Evolutionary conservation across 2,329 filamentous ascomycete species (phyloP), one percentile per base, ranked within the genome.

Genomic region (Penicillium sp.): DNA sequence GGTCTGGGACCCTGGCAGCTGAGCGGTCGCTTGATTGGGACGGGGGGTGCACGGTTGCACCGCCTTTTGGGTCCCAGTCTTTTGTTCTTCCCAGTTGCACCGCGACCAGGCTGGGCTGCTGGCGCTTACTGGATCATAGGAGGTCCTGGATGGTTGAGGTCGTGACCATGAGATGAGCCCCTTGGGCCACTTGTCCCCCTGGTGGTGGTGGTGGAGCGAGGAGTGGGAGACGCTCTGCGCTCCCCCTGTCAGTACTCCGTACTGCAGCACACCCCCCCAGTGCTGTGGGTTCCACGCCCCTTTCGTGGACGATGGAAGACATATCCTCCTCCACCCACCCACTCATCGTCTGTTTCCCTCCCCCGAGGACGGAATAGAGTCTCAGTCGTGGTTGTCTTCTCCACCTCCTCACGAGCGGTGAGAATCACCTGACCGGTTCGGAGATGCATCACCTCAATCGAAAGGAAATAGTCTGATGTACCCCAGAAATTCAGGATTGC

Each of bases 401-500:
- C 28, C 16, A 8, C 48, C 49, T 38, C 28, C 28, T 37, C 30
- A 46, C 26, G 51, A 55, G 56, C 52, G 52, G 55, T 58, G 61
- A 49, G 52, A 28, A 59, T 61, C 58, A 61, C 61, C 55, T 64
- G 59, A 64, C 49, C 30, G 51, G 48, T 53, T 52, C 52, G 57
- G 58, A 57, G 60, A 30, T 30, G 45, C 45, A 30, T 48, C 45
- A 48, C 45, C 30, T 48, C 26, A 49, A 63, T 61, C 52, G n/a
- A 37, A 16, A 19, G 28, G n/a, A 37, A 26, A 37, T 30, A 43
- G 19, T 43, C 40, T 52, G 35, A 46, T 67, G 65, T 60, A 68
- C 66, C 66, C 66, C 66, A 68, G 30, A 33, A 33, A 33, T 33
- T 33, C 30, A 33, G 66, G 60, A 62, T 66, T 65, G 58, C 38